Conservation (phyloP, 2,329 filamentous ascomycete genomes). For the Apiospora kogelbergensis region DNA sequence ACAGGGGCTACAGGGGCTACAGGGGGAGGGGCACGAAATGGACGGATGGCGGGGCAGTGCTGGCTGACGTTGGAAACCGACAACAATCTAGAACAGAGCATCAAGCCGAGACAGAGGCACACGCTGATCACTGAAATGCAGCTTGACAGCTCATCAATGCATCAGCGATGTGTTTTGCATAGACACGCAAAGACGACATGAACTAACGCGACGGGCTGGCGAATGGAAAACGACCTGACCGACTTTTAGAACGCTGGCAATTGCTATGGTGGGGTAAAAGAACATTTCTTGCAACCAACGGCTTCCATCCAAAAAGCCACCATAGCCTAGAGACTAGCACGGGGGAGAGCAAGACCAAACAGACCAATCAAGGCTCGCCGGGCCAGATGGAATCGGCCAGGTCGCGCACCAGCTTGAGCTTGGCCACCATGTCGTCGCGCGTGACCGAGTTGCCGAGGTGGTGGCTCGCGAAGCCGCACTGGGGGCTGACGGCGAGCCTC, state of each 20-base stretch:
- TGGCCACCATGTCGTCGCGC: slow-evolving; percentile 70
- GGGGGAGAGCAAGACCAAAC: slow-evolving; percentile 21
- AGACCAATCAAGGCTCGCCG: slow-evolving; percentile 35
- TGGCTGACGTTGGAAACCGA: neutral
- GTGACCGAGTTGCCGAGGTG: slow-evolving; percentile 70
- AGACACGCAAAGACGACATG: neutral
- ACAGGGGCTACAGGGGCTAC: neutral
- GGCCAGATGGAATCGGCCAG: slow-evolving; percentile 73
- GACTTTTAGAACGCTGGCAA: neutral
- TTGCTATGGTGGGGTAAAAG: neutral
- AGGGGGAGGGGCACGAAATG: neutral
- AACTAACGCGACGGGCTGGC: neutral
- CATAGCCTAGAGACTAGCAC: neutral
- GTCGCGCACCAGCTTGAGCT: slow-evolving; percentile 67
- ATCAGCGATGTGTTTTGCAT: neutral
- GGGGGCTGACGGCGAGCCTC: slow-evolving; percentile 68
- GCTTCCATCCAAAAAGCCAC: neutral
- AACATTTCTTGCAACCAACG: neutral
- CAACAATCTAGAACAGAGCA: neutral
- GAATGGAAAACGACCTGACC: neutral
- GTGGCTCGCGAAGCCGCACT: slow-evolving; percentile 75
- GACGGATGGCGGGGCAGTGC: neutral
- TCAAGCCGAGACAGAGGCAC: neutral
- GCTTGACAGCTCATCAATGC: slow-evolving; percentile 2
- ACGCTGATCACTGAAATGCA: neutral